Evolutionary conservation across 2,329 filamentous ascomycete genomes (phyloP), one percentile per base, ranked within the genome.

Genomic region (Mycosphaerella sp.): DNA sequence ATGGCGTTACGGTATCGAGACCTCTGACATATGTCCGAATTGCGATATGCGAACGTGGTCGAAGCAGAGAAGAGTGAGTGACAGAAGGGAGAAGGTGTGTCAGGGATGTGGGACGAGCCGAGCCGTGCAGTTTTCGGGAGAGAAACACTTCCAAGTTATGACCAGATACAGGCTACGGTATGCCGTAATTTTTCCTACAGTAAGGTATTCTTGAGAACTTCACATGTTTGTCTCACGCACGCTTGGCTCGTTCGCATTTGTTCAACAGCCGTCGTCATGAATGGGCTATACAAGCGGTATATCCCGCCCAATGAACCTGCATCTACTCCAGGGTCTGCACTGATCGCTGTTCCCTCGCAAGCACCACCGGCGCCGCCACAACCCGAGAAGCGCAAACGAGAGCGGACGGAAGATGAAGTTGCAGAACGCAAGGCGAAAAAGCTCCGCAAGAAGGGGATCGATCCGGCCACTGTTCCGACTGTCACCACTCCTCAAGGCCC

Each of bases 261-360:
- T 17, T 9, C 36, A 16, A 16, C 36, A 16, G 8, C 8, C 14
- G 9, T n/a, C 36, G 9, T 16, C 6, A 73, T 52, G 70, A 57
- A 68, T 47, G 68, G 70, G 42, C 69, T 76, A 32, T 74, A 76
- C 57, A 67, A 70, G 27, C 70, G 73, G 46, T 75, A 76, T 59
- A 71, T 72, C 37, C 73, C 75, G 46, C 69, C 72, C 3, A 69
- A 64, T 43, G 30, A 14, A 14, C n/a, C 62, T 2, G 30, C 59
- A 28, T 28, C 45, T 25, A 21, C 39, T n/a, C 36, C 49, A 5
- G 30, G 27, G 10, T 25, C 5, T n/a, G 13, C 46, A 39, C 28
- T 9, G 17, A 27, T 30, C 27, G 27, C 37, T 30, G 34, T 32
- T 16, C 37, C 21, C 9, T 28, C 40, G 4, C 28, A 41, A 34